Evolutionary conservation across 345 rosid genomes (phyloP).

Genomic region (Rhodamnia rubescens): DNA sequence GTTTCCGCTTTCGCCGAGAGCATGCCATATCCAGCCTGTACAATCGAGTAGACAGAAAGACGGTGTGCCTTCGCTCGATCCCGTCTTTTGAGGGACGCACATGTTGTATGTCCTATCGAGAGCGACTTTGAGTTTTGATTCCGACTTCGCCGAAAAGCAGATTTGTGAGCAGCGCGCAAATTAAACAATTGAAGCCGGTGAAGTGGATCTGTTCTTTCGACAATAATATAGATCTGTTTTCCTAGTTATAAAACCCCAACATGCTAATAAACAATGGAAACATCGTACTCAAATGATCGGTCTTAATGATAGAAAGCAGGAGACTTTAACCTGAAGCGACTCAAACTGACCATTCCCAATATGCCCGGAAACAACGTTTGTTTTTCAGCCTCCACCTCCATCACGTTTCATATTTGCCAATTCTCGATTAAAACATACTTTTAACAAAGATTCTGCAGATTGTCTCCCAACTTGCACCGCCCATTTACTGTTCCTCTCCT

Average conservation of each 20-base stretch:
- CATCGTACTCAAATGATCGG: background rate
- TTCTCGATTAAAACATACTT: background rate
- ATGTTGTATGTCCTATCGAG: background rate
- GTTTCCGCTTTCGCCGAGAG: background rate
- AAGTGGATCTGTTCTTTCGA: background rate
- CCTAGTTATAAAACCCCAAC: background rate
- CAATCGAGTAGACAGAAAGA: background rate
- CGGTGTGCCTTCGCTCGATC: background rate
- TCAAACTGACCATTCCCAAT: background rate
- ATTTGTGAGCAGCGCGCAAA: background rate
- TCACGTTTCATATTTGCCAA: background rate
- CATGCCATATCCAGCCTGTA: background rate
- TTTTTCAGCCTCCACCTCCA: background rate
- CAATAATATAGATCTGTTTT: background rate
- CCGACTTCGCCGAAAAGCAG: background rate
- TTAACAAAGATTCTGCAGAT: background rate
- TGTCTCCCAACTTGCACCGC: background rate
- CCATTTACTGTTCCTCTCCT: background rate
- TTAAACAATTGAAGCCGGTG: background rate
- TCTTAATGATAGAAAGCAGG: background rate
- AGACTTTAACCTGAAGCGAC: background rate
- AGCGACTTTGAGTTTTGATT: background rate
- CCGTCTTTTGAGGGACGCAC: background rate
- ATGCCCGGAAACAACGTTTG: background rate
- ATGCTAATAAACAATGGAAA: background rate